Percentiles rank a stretch among this genome's conserved stretches.
Evolutionary conservation across 208 protist genomes (phyloP).

Genomic region (Wallacemonas sp.): DNA sequence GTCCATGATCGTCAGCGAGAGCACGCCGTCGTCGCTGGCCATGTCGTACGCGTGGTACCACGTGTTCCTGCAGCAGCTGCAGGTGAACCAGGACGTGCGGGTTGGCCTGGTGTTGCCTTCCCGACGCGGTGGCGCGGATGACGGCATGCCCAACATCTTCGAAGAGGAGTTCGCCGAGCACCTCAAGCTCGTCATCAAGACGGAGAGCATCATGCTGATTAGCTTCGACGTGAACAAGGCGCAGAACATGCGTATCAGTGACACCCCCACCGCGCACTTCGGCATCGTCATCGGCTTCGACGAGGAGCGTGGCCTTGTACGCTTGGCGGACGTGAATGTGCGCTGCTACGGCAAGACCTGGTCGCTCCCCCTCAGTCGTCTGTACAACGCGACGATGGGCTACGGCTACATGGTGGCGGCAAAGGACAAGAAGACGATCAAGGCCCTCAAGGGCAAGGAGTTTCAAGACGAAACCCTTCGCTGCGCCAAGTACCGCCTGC

Average conservation of each 20-base stretch:
- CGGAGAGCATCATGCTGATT: slow-evolving; percentile 84
- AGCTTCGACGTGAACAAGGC: slow-evolving; percentile 87
- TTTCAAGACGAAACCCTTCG: slow-evolving; percentile 53
- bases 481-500: slow-evolving; percentile 64
- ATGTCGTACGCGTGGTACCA: slow-evolving; percentile 75
- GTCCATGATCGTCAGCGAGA: slow-evolving; percentile 69
- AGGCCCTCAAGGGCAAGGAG: slow-evolving; percentile 46
- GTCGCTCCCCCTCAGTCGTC: slow-evolving; percentile 65
- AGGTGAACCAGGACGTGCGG: slow-evolving; percentile 60
- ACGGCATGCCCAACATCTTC: slow-evolving; percentile 81
- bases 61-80: slow-evolving; percentile 74
- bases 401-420: slow-evolving; percentile 87
- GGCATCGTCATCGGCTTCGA: slow-evolving; percentile 88
- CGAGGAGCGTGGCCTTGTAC: slow-evolving; percentile 60
- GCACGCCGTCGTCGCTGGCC: slow-evolving; percentile 55
- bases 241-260: slow-evolving; percentile 68
- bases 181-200: slow-evolving; percentile 55
- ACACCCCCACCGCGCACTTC: slow-evolving; percentile 71
- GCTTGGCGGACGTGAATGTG: slow-evolving; percentile 87
- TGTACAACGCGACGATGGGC: slow-evolving; percentile 88
- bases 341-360: slow-evolving; percentile 90
- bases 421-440: slow-evolving; percentile 71
- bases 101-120: slow-evolving; percentile 60
- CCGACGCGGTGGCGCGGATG: slow-evolving; percentile 73
- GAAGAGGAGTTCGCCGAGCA: slow-evolving; percentile 80